phyloP scores from a whole-genome alignment of 495 filamentous ascomycete genomes.

The Trichoderma reesei region DNA sequence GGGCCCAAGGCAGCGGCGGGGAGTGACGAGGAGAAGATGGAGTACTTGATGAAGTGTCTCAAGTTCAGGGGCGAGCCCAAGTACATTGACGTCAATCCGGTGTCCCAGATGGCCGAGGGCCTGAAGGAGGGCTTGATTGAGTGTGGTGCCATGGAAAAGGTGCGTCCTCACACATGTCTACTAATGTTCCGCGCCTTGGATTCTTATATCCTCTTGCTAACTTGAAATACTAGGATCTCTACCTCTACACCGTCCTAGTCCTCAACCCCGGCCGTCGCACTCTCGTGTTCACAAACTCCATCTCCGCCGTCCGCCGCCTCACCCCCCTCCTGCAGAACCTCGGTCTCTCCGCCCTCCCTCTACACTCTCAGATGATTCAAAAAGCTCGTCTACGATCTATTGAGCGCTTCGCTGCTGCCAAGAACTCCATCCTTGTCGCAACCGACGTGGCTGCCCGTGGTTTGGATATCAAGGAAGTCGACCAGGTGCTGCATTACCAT shows the following conservation, averaged over 20 bases:
- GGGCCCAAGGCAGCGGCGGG: conserved; percentile 35
- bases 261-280: conserved; percentile 70
- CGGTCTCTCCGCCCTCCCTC: conserved; percentile 60
- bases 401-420: conserved; percentile 43
- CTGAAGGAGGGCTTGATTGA: conserved; percentile 87
- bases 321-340: conserved; percentile 78
- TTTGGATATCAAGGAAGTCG: conserved; percentile 82
- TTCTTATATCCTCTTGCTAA: conserved; percentile 11
- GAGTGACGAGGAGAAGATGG: conserved; percentile 65
- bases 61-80: conserved; percentile 78
- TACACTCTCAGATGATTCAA: conserved; percentile 92
- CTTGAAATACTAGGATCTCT: conserved; percentile 55
- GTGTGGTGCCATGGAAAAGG: conserved; percentile 88
- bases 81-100: conserved; percentile 84
- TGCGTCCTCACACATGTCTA: conserved; percentile 19
- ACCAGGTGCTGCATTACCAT: conserved; percentile 89
- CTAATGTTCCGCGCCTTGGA: not conserved
- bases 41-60: conserved; percentile 82
- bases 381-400: conserved; percentile 91
- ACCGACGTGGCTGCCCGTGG: conserved; percentile 96
- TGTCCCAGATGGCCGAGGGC: conserved; percentile 72
- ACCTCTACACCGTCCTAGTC: conserved; percentile 79
- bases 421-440: conserved; percentile 68
- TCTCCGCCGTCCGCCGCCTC: conserved; percentile 81
- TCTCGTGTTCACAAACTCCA: conserved; percentile 91